Percentiles rank a stretch among this genome's conserved stretches.
Evolutionary conservation across 176 grass and related monocot genomes (phyloP).

Genomic region (Hsuehochloa calcarea): DNA sequence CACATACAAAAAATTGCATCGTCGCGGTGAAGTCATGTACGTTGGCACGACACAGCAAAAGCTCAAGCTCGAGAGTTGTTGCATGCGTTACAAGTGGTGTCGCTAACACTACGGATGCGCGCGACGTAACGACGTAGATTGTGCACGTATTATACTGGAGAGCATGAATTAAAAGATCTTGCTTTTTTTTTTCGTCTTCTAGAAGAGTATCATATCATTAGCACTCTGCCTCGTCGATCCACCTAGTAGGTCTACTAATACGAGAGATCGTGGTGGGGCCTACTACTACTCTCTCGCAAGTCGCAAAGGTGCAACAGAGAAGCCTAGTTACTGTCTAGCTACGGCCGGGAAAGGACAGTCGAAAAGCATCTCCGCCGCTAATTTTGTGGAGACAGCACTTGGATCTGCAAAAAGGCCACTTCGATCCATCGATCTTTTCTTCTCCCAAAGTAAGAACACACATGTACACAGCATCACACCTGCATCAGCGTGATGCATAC

Average conservation of each 20-base stretch:
- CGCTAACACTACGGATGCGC: background rate
- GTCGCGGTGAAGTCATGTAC: background rate
- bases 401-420: background rate
- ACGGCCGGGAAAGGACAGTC: slow-evolving; percentile 8
- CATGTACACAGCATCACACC: slow-evolving; percentile 18
- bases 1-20: background rate
- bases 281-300: background rate
- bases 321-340: background rate
- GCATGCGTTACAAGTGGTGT: slow-evolving; percentile 27
- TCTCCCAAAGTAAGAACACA: background rate
- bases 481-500: slow-evolving; percentile 43
- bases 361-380: slow-evolving; percentile 18
- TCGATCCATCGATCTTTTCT: background rate
- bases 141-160: background rate
- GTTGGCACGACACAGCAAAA: background rate
- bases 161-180: background rate
- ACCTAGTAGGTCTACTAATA: slow-evolving; percentile 7
- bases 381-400: slow-evolving; percentile 42
- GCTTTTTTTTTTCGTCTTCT: slow-evolving; percentile 10
- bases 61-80: background rate
- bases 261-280: slow-evolving; percentile 4
- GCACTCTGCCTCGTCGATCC: background rate
- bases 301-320: background rate
- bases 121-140: slow-evolving; percentile 7
- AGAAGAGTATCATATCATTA: slow-evolving; percentile 27